These are phyloP conservation scores for Volvox africanus DNA, from an alignment of 139 green algal genomes.

Conservation along the genomic window DNA sequence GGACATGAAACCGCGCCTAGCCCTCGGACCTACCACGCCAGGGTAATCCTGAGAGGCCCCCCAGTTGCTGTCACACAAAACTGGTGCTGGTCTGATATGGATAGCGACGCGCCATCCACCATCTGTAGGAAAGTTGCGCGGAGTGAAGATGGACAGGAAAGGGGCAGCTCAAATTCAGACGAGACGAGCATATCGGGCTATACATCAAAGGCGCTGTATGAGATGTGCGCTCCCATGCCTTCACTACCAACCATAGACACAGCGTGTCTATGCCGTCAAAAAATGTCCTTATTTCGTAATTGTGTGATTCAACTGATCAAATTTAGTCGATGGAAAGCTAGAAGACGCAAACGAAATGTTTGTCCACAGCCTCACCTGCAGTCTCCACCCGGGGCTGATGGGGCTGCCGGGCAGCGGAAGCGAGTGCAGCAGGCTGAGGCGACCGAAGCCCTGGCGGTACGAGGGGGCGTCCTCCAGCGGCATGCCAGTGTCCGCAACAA, in stretches of 20 bases:
- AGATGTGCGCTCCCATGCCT: too few species aligned
- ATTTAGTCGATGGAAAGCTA: too few species aligned
- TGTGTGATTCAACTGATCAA: too few species aligned
- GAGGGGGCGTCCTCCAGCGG: constrained; percentile 52
- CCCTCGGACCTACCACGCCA: constrained; percentile 76
- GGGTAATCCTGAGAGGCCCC: constrained; percentile 77
- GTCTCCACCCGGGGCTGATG: constrained; percentile 17
- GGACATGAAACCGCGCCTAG: not conserved
- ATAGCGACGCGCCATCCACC: constrained; percentile 62
- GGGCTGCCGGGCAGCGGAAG: constrained; percentile 4
- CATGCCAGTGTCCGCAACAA: constrained; percentile 31
- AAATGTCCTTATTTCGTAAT: too few species aligned
- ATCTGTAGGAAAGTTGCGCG: constrained; percentile 30
- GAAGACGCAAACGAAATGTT: too few species aligned
- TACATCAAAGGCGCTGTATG: too few species aligned
- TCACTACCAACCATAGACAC: too few species aligned
- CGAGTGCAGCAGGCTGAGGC: constrained; percentile 19
- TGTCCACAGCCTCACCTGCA: constrained; percentile 15
- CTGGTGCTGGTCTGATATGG: constrained; percentile 48
- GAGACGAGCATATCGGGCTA: too few species aligned
- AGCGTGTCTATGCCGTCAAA: too few species aligned
- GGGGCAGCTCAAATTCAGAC: too few species aligned
- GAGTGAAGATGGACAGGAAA: too few species aligned
- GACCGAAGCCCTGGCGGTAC: constrained; percentile 40
- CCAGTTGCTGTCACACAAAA: constrained; percentile 82